Base-by-base conservation (phyloP, 352 stramenopile genomes). In the Phytophthora boehmeriae region DNA sequence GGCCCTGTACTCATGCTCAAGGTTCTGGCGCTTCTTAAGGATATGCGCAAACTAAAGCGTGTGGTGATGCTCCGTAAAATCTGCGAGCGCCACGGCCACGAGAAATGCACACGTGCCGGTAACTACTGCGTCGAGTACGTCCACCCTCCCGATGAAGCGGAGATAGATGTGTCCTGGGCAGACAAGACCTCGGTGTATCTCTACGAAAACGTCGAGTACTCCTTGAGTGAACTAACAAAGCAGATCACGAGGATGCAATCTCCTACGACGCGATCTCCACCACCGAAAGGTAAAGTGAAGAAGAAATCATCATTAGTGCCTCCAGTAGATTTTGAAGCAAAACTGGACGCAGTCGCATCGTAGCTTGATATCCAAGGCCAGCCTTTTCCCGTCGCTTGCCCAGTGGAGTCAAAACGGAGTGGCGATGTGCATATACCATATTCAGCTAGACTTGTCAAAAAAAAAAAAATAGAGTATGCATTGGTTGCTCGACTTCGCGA, bases 101-200 rank as follows among this genome's bases (percentile, higher is more conserved):
- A 76, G 20, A 89, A 88, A 66, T 95, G 86, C 62, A 45, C 42
- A 30, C 78, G 78, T 36, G 69, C 75, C 22, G 59, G 63, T 8
- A 92, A 80, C 48, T 75, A 68, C 44, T 95, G 86, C 58, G 59
- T 87, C 20, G 67, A 83, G 10, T 95, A 90, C 59, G 75, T 86
- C 8, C 80, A 94, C 49, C 86, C 86, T 27, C 86, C 86, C 0
- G 32, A 76, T 42, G 68, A 90, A 60, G 72, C 71, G 30, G 73
- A 92, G 59, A 92, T 95, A 57, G 61, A 80, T 23, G 86, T 95
- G 27, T 95, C 86, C 30, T 95, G 86, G 86, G 80, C 86, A 39
- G 76, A 82, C 60, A 88, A 92, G 63, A 82, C 86, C 5, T 83
- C 71, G 2, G 78, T 89, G 36, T 95, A 91, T 54, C 60, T 88